Evolutionary conservation across 257 asterid genomes (phyloP).

Genomic region (Fraxinus pennsylvanica): DNA sequence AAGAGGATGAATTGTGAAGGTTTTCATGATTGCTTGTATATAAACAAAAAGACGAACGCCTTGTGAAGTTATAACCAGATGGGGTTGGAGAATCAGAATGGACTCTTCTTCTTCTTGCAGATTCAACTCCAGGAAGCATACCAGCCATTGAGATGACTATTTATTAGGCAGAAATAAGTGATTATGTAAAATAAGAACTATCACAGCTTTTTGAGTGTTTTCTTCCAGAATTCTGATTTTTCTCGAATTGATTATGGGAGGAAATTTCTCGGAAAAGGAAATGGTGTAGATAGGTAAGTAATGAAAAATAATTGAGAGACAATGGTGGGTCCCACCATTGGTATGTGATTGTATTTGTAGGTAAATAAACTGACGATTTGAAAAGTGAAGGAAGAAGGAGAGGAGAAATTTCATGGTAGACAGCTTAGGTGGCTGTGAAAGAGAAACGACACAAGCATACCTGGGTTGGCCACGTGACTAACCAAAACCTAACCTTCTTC

Average conservation of each 20-base stretch:
- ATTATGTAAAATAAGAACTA: neutral
- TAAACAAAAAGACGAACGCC: slow-evolving; percentile 54
- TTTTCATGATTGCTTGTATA: slow-evolving; percentile 41
- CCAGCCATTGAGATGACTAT: slow-evolving; percentile 36
- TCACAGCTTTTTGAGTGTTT: neutral
- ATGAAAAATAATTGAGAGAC: slow-evolving; percentile 9
- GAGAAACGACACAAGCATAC: neutral
- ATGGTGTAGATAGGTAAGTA: neutral
- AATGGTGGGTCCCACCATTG: slow-evolving; percentile 15
- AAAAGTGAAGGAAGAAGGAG: slow-evolving; percentile 18
- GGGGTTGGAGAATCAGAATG: slow-evolving; percentile 36
- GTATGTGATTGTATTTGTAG: neutral
- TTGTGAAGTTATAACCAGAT: slow-evolving; percentile 7
- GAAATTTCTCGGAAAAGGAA: slow-evolving; percentile 24
- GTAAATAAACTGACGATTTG: neutral
- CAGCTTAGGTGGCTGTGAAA: neutral
- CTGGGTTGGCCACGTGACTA: neutral
- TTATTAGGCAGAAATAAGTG: neutral
- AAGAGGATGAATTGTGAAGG: slow-evolving; percentile 29
- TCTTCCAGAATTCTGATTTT: neutral
- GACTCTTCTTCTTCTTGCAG: slow-evolving; percentile 49
- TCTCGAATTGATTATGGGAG: neutral
- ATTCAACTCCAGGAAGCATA: slow-evolving; percentile 51
- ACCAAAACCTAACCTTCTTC: neutral
- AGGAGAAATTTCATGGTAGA: slow-evolving; percentile 24